These are phyloP conservation scores for Alternaria brassicicola DNA, from an alignment of 2,329 filamentous ascomycete genomes.

Conservation along the genomic window DNA sequence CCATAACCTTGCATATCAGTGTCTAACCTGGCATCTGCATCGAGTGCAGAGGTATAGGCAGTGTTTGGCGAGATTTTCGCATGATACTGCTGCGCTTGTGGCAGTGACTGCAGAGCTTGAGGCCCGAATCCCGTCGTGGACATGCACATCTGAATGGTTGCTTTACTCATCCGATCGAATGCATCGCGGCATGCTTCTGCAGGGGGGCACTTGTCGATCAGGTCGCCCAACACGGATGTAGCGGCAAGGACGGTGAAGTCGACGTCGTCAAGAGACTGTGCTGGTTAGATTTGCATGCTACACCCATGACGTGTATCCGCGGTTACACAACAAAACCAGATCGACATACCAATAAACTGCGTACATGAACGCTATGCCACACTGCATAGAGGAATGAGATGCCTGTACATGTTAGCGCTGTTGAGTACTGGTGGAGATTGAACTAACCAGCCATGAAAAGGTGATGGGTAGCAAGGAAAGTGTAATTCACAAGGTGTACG, in stretches of 20 bases:
- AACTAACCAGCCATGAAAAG: slow-evolving; percentile 88
- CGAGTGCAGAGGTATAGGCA: slow-evolving; percentile 35
- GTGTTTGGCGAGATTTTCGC: slow-evolving; percentile 31
- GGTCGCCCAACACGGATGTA: slow-evolving; percentile 87
- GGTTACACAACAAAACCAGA: background rate
- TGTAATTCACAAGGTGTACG: slow-evolving; percentile 90
- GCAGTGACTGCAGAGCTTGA: slow-evolving; percentile 38
- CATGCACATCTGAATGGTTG: slow-evolving; percentile 93
- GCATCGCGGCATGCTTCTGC: slow-evolving; percentile 94
- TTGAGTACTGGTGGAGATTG: slow-evolving; percentile 12
- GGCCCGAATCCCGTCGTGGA: slow-evolving; percentile 80
- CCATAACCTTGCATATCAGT: slow-evolving; percentile 42
- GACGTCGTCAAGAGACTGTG: slow-evolving; percentile 85
- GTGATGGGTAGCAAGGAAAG: slow-evolving; percentile 92
- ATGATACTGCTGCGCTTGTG: slow-evolving; percentile 25
- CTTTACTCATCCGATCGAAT: slow-evolving; percentile 93
- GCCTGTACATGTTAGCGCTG: slow-evolving; percentile 49
- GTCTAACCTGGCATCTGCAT: slow-evolving; percentile 43
- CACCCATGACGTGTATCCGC: background rate
- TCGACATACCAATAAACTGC: slow-evolving; percentile 76
- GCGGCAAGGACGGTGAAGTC: slow-evolving; percentile 94
- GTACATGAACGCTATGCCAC: slow-evolving; percentile 91
- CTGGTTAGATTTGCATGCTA: slow-evolving; percentile 14
- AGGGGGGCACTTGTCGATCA: slow-evolving; percentile 93
- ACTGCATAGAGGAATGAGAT: slow-evolving; percentile 96